Evolutionary conservation across 2,329 filamentous ascomycete species (phyloP).

Genomic region (Metarhizium album): DNA sequence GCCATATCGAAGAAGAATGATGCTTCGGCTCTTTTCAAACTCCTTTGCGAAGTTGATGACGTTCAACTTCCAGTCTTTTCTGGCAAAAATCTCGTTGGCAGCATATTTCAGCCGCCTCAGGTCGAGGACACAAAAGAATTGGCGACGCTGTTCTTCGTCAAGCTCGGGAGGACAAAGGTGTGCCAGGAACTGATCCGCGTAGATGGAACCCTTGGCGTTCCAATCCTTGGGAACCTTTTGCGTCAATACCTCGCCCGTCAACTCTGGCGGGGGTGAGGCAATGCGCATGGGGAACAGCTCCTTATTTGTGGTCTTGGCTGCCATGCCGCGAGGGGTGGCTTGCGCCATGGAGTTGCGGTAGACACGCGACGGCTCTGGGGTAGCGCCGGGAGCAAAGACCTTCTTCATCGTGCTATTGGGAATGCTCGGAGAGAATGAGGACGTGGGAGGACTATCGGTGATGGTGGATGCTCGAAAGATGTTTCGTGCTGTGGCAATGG

Average conservation of each 20-base stretch:
- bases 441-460: slow-evolving; percentile 19
- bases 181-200: slow-evolving; percentile 47
- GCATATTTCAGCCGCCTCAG: slow-evolving; percentile 50
- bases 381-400: slow-evolving; percentile 34
- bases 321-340: slow-evolving; percentile 37
- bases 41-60: slow-evolving; percentile 53
- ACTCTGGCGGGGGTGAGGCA: slow-evolving; percentile 42
- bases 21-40: slow-evolving; percentile 51
- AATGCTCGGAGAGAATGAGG: slow-evolving; percentile 34
- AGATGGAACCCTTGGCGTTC: slow-evolving; percentile 42
- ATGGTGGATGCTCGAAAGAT: slow-evolving; percentile 31
- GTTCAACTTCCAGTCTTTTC: slow-evolving; percentile 53
- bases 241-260: slow-evolving; percentile 44
- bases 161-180: slow-evolving; percentile 47
- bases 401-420: slow-evolving; percentile 35
- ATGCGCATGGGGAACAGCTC: slow-evolving; percentile 50
- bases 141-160: slow-evolving; percentile 47
- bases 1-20: slow-evolving; percentile 51
- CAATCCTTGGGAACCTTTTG: slow-evolving; percentile 43
- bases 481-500: slow-evolving; percentile 27
- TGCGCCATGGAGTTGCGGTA: slow-evolving; percentile 36
- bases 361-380: slow-evolving; percentile 31
- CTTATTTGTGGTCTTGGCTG: slow-evolving; percentile 35
- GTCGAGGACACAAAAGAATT: slow-evolving; percentile 54
- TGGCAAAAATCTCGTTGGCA: slow-evolving; percentile 48